Evolutionary conservation across 2,329 filamentous ascomycete species (phyloP), one percentile per base, ranked within the genome.

Genomic region (Neocucurbitaria cava): DNA sequence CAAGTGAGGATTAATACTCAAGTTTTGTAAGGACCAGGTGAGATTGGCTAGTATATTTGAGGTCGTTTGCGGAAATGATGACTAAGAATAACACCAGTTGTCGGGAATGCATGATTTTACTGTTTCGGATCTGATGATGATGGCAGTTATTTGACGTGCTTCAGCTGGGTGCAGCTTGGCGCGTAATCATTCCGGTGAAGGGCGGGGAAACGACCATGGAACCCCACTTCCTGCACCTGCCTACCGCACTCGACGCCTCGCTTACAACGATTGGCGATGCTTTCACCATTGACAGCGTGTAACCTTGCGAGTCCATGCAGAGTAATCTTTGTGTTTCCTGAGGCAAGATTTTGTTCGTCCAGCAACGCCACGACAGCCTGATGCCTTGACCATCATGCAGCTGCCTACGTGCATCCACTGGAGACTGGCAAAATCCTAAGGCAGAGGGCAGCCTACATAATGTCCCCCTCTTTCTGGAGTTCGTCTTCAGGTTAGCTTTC

Each of bases 261-360:
- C 20, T 43, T 43, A 13, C 24, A 41, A 48, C 35, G 26, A 55
- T 40, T 46, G 49, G 46, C 36, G 20, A 13, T 17, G 3, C n/a
- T 46, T 46, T 54, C 28, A 40, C 38, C 13, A 20, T 40, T 6
- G 9, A 48, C 41, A 26, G 28, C 26, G 52, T 26, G 13, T 18
- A 39, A 55, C 42, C 42, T 50, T 50, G 43, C 46, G 20, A 48
- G 30, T 46, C 56, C 48, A 55, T 60, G 58, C 51, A 57, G 40
- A 52, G 51, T 52, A 57, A 55, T 60, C 54, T 60, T n/a, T 54
- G 47, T 55, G 48, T 20, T 35, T 41, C 45, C 36, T 42, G 20
- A 50, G 23, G 33, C 46, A 31, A 20, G 2, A 11, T 49, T 44
- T 13, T 7, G 39, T 55, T 54, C 49, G 54, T 41, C n/a, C 28